Base-by-base conservation (phyloP, 441 rosid genomes). In the Jatropha multifida region DNA sequence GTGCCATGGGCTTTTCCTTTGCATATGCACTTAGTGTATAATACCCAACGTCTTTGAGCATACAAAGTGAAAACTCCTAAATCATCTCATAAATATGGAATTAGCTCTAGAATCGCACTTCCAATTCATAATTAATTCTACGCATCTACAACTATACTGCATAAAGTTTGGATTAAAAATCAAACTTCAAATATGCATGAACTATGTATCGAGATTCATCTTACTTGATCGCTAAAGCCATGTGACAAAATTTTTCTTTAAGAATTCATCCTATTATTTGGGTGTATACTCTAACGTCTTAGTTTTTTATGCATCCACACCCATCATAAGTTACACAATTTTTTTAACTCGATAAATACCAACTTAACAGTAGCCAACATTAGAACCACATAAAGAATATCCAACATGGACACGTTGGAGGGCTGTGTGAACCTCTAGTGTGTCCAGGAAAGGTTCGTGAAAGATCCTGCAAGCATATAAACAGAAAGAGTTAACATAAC, bases 361-460 rank as follows among this genome's bases (percentile, higher is more conserved):
- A 78, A 96, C 99, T 95, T 96, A 98, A 82, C 98, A 93, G 73
- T 96, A 96, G 65, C 99, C 98, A 79, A 95, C 99, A 86, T 95
- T 97, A 76, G 99, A 95, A 82, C 93, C 99, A 17, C 99, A 95
- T 68, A 93, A 95, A 26, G 99, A 95, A 79, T 95, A 95, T 4
- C 84, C 98, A 59, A 93, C 97, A 77, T 93, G 99, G 77, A 96
- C 97, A 70, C 98, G 93, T 48, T 95, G 79, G 32, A 96, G 86
- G 69, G 99, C 72, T 77, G 97, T 92, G 86, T 96, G 98, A 72
- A 98, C 98, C 71, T 96, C 97, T 38, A 90, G 88, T 65, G 99
- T 96, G 85, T 96, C 99, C 85, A 38, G 99, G 98, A 83, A 94
- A 94, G 70, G 99, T 94, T 41, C 99, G 83, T 18, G 99, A 97